These are phyloP conservation scores for Striga asiatica DNA, from an alignment of 257 asterid species.

Conservation along the genomic window DNA sequence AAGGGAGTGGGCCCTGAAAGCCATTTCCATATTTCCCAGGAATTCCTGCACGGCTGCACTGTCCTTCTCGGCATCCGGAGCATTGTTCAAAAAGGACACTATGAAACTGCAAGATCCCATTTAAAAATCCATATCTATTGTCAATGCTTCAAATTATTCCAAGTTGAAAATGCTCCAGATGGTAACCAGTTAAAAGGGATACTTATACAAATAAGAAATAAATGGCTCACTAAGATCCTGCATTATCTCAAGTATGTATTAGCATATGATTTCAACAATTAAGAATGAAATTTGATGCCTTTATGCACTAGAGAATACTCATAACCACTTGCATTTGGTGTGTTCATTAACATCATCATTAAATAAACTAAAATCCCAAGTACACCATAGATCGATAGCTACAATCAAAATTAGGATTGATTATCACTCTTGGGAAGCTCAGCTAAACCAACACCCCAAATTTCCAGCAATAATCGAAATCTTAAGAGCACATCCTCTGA, in stretches of 20 bases:
- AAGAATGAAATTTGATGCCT: not conserved
- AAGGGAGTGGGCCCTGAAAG: slow-evolving; percentile 84
- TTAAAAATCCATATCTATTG: too few relatives aligned
- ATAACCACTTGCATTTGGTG: too few relatives aligned
- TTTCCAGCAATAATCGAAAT: not conserved
- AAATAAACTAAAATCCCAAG: too few relatives aligned
- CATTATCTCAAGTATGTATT: too few relatives aligned
- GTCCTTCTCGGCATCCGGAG: slow-evolving; percentile 79
- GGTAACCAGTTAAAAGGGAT: not conserved
- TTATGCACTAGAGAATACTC: not conserved
- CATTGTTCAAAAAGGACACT: slow-evolving; percentile 74
- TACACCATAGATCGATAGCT: not conserved
- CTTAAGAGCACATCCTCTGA: not conserved
- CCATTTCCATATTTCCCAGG: slow-evolving; percentile 82
- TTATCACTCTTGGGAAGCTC: not conserved
- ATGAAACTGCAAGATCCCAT: slow-evolving; percentile 51
- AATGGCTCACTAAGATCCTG: too few relatives aligned
- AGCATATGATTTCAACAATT: too few relatives aligned
- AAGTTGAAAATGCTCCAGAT: not conserved
- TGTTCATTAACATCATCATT: too few relatives aligned
- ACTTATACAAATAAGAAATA: not conserved
- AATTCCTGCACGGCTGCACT: slow-evolving; percentile 83
- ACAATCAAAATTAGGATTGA: not conserved
- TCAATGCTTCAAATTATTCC: too few relatives aligned
- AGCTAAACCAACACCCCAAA: not conserved